Conservation (phyloP, 1,284 basidiomycete species). For the Xerocomus nothofagi region DNA sequence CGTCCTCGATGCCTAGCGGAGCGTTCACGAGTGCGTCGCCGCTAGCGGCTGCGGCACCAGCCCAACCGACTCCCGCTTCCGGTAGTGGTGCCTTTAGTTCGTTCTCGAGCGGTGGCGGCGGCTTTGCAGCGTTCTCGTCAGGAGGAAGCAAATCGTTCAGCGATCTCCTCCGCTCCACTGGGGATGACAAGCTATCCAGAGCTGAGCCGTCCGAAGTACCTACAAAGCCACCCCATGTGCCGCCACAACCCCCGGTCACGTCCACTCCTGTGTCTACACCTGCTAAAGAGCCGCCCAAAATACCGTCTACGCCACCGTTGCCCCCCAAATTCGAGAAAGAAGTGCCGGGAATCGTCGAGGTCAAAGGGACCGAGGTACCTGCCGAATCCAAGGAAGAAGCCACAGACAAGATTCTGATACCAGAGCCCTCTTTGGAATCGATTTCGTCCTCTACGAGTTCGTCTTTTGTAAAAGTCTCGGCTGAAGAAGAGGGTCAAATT, state of each 20-base stretch:
- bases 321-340: conserved; percentile 1
- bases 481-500: conserved; percentile 29
- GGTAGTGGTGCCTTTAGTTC: conserved; percentile 19
- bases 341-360: conserved; percentile 1
- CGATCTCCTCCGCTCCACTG: conserved; percentile 39
- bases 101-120: conserved; percentile 20
- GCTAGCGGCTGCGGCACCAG: conserved; percentile 1
- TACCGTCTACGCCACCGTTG: not conserved
- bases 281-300: conserved; percentile 10
- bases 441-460: conserved; percentile 33
- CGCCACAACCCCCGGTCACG: conserved; percentile 5
- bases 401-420: conserved; percentile 3
- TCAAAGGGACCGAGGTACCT: not conserved
- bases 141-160: conserved; percentile 40
- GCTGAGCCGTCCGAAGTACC: conserved; percentile 11
- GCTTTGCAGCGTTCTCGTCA: conserved; percentile 34
- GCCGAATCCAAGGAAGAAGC: conserved; percentile 12
- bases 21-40: conserved; percentile 19
- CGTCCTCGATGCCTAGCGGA: conserved; percentile 24
- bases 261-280: conserved; percentile 19
- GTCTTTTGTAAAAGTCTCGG: conserved; percentile 36
- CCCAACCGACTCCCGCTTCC: conserved; percentile 2
- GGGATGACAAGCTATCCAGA: conserved; percentile 18
- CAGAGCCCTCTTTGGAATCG: conserved; percentile 25
- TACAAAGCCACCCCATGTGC: conserved; percentile 4